Base-by-base conservation (phyloP, 1,284 basidiomycete species). In the Moesziomyces sp. region DNA sequence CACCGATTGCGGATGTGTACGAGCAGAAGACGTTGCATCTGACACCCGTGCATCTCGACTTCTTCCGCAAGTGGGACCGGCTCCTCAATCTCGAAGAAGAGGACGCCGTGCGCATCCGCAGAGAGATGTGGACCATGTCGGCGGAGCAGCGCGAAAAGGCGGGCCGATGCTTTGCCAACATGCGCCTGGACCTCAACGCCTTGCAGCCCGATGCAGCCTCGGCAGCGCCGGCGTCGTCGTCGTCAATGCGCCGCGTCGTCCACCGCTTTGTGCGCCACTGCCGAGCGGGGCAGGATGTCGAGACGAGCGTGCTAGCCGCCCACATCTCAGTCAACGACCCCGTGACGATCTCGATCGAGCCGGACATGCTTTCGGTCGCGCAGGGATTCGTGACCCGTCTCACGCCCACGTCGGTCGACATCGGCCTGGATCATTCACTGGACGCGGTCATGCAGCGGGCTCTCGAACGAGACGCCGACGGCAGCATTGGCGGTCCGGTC, bases 41-140 rank as follows among this genome's bases (percentile, higher is more conserved):
- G 24, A 91, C 90, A 0, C 83, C 87, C 0, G 42, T 83, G 0
- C 93, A 97, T 64, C 84, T 87, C 0, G 87, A 87, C 1, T 99
- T 99, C 85, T 99, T 97, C 87, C 89, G 89, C 76, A 88, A 90
- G 69, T 99, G 97, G 97, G 95, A 99, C 81, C 87, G 87, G 0
- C 87, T 98, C 11, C 88, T 99, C 57, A 88, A 92, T 1, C 85
- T 95, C 19, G 97, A 99, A 83, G 97, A 99, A 81, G 90, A 91
- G 62, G 94, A 97, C 75, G 87, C 92, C 11, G 85, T 90, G 13
- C 88, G 91, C 16, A 92, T 93, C 85, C 89, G 91, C 74, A 92
- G 92, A 69, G 95, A 99, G 80, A 87, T 99, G 9, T 99, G 96
- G 96, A 96, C 93, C 0, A 89, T 97, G 88, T 88, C 89, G 7